Percentiles rank a stretch among this genome's conserved stretches.
These are phyloP conservation scores for Castanea mollissima DNA, from an alignment of 306 rosid genomes.

Conservation along the genomic window DNA sequence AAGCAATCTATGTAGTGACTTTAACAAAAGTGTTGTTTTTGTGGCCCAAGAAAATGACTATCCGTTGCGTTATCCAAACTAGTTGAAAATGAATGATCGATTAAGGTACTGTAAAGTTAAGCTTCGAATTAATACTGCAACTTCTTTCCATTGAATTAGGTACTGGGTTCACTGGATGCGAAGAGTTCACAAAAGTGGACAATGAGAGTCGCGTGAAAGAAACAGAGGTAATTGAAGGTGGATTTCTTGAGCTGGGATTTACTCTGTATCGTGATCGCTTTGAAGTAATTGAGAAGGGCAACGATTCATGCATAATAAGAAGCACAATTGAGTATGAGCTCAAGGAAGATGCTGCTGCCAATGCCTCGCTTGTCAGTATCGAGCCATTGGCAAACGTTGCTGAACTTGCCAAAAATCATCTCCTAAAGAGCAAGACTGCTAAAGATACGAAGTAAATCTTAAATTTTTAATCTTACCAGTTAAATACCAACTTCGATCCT, in stretches of 20 bases:
- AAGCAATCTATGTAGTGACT: too few relatives aligned
- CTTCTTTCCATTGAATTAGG: background rate
- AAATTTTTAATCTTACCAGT: background rate
- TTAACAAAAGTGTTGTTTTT: too few relatives aligned
- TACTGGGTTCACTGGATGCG: background rate
- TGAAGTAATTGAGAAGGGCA: slow-evolving; percentile 18
- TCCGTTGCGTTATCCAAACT: too few relatives aligned
- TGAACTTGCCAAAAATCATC: slow-evolving; percentile 3
- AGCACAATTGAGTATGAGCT: slow-evolving; percentile 29
- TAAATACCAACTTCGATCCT: background rate
- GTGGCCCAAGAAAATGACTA: too few relatives aligned
- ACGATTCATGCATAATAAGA: slow-evolving; percentile 25
- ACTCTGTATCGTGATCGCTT: slow-evolving; percentile 19
- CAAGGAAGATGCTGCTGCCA: slow-evolving; percentile 38
- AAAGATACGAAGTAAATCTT: background rate
- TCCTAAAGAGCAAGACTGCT: background rate
- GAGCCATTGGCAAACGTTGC: slow-evolving; percentile 20
- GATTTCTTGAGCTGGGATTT: slow-evolving; percentile 29
- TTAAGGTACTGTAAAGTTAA: background rate
- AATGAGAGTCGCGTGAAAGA: slow-evolving; percentile 30
- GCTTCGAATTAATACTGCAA: background rate
- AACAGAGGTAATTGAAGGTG: slow-evolving; percentile 39
- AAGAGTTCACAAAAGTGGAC: slow-evolving; percentile 30
- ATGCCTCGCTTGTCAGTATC: slow-evolving; percentile 18
- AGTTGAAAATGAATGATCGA: too few relatives aligned